A percentile compares a stretch with the other conserved stretches of the same genome.
phyloP scores from a whole-genome alignment of 495 filamentous ascomycete species.

The Eremomyces bilateralis region DNA sequence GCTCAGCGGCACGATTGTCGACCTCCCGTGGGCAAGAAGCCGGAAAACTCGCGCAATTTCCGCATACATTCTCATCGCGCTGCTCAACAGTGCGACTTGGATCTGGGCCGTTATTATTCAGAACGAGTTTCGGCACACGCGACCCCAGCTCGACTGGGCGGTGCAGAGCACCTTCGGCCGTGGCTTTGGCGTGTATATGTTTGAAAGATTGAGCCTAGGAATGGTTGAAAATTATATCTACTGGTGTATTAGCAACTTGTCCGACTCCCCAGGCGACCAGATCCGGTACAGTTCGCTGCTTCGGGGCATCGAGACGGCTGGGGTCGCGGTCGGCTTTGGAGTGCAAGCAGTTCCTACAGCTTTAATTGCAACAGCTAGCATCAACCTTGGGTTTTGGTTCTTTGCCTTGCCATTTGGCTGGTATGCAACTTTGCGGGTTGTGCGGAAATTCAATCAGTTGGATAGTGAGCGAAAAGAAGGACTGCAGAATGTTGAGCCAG shows the following conservation, averaged over 20 bases:
- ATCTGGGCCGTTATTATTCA: slow-evolving; percentile 35
- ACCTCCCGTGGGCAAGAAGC: too few species aligned
- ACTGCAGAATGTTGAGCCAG: too few species aligned
- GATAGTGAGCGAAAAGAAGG: too few species aligned
- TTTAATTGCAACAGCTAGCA: slow-evolving; percentile 22
- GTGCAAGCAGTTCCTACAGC: slow-evolving; percentile 23
- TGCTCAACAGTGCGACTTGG: slow-evolving; percentile 37
- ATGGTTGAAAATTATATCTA: slow-evolving; percentile 31
- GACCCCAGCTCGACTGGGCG: slow-evolving; percentile 35
- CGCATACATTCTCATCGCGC: slow-evolving; percentile 25
- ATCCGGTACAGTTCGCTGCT: slow-evolving; percentile 38
- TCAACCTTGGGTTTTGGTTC: slow-evolving; percentile 23
- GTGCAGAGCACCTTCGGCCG: slow-evolving; percentile 29
- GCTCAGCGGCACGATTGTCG: slow-evolving; percentile 32
- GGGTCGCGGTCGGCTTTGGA: slow-evolving; percentile 38
- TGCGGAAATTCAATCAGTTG: slow-evolving; percentile 19
- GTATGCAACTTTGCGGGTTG: slow-evolving; percentile 22
- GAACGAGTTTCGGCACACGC: slow-evolving; percentile 26
- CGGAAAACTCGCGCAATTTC: slow-evolving; percentile 22
- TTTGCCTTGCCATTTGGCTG: slow-evolving; percentile 23
- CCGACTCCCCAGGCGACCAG: slow-evolving; percentile 30
- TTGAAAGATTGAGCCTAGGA: too few species aligned
- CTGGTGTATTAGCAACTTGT: slow-evolving; percentile 38
- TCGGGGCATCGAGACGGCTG: slow-evolving; percentile 38
- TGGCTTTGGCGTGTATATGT: slow-evolving; percentile 25